A percentile compares a stretch with the other conserved stretches of the same genome.
Evolutionary conservation across 495 filamentous ascomycete genomes (phyloP).

Genomic region (Xylaria intraflava): DNA sequence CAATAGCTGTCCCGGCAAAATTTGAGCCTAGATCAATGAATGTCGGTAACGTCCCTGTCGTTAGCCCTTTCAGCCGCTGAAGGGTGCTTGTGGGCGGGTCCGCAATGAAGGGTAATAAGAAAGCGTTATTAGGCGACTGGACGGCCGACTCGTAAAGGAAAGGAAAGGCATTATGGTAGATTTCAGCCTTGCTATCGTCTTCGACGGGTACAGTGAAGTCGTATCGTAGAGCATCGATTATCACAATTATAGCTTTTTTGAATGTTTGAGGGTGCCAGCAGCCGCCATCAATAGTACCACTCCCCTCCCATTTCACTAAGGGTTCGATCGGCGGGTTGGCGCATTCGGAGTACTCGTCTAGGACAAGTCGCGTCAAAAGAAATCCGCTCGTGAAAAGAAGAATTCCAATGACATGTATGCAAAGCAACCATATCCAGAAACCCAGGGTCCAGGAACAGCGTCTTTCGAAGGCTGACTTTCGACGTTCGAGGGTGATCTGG

Average conservation of each 20-base stretch:
- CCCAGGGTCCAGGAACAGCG: constrained; percentile 44
- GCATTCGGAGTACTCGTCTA: constrained; percentile 84
- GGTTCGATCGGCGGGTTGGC: constrained; percentile 57
- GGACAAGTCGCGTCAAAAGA: constrained; percentile 83
- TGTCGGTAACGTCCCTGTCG: constrained; percentile 89
- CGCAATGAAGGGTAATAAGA: constrained; percentile 91
- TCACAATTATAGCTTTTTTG: constrained; percentile 80
- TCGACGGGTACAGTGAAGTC: constrained; percentile 87
- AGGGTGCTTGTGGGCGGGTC: constrained; percentile 92
- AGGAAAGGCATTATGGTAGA: constrained; percentile 83
- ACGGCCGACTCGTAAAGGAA: constrained; percentile 77
- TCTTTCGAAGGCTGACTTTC: constrained; percentile 34
- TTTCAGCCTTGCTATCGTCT: constrained; percentile 45
- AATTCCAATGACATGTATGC: constrained; percentile 73
- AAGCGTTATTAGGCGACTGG: constrained; percentile 67
- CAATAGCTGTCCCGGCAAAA: constrained; percentile 93
- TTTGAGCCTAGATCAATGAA: constrained; percentile 92
- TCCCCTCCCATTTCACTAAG: constrained; percentile 30
- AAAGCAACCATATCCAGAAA: constrained; percentile 50
- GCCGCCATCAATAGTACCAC: constrained; percentile 53
- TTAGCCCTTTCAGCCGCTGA: constrained; percentile 87
- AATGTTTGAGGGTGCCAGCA: constrained; percentile 97
- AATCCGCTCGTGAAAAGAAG: constrained; percentile 96
- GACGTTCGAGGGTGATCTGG: constrained; percentile 33
- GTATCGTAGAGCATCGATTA: constrained; percentile 92